Evolutionary conservation across 106 monocot genomes (phyloP), one percentile per base, ranked within the genome.

Genomic region (Ottelia alismoides): DNA sequence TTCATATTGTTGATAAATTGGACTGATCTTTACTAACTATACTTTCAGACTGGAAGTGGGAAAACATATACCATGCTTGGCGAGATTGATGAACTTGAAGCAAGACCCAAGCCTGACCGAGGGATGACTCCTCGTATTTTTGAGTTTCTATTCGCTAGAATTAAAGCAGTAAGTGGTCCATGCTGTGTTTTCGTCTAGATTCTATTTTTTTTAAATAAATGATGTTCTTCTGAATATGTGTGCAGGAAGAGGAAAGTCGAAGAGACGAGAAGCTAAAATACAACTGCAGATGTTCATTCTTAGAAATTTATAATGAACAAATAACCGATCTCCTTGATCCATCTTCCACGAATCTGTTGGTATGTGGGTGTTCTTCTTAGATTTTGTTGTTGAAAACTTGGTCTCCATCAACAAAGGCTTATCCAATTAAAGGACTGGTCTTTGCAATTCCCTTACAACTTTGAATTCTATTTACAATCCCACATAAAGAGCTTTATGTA

Each of bases 281-380:
- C 65, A 80, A 32, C 45, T 94, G 93, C 74, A 88, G 72, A 57
- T 94, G 93, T 71, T 94, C 93, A 9, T 94, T 94, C 40, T 52
- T 94, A 29, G 93, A 94, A 62, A 94, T 94, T 58, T 88, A 94
- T 53, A 94, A 94, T 65, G 93, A 94, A 76, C 93, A 94, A 62
- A 94, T 94, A 52, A 76, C 81, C 28, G 93, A 94, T 73, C 93
- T 94, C 58, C 84, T 94, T 64, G 80, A 94, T n/a, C 87, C 93
- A 62, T 81, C 81, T 29, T 84, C 84, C 47, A 81, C 78, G 29
- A 94, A 94, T 69, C 67, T 94, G 49, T 76, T 81, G 49, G 93
- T 94, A 61, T 58, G 75, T 65, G n/a, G n/a, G n/a, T n/a, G n/a
- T n/a, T n/a, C n/a, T n/a, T n/a, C n/a, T n/a, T n/a, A n/a, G n/a